Conservation (phyloP, 768 basidiomycete species). For the Pulveroboletus frians region DNA sequence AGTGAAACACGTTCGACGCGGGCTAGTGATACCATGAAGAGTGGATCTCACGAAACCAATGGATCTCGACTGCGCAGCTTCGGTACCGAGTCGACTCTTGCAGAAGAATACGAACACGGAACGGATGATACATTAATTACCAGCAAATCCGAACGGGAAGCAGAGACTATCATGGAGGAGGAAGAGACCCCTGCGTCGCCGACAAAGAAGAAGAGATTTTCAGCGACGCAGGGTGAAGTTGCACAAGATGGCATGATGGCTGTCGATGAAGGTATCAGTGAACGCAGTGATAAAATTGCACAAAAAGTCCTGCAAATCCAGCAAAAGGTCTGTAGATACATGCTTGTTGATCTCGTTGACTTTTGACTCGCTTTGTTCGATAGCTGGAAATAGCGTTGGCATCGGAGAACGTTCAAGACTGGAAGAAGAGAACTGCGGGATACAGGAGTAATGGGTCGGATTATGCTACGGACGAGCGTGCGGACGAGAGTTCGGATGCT, state of each 20-base stretch:
- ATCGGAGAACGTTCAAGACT: constrained; percentile 42
- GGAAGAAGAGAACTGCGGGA: constrained; percentile 28
- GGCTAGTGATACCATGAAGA: constrained; percentile 54
- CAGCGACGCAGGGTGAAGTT: constrained; percentile 57
- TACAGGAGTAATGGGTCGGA: constrained; percentile 22
- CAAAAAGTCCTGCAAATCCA: constrained; percentile 87
- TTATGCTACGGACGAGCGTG: constrained; percentile 44
- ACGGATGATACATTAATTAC: constrained; percentile 35
- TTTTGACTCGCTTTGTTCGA: constrained; percentile 6
- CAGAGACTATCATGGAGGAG: constrained; percentile 55
- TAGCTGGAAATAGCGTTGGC: constrained; percentile 75
- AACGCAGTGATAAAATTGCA: constrained; percentile 82
- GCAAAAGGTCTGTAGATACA: constrained; percentile 62
- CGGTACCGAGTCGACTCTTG: constrained; percentile 75
- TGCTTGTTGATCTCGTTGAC: not conserved
- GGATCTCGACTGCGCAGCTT: constrained; percentile 57
- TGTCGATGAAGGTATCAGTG: constrained; percentile 81
- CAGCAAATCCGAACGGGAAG: constrained; percentile 39
- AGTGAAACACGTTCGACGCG: constrained; percentile 51
- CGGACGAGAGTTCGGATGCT: constrained; percentile 50
- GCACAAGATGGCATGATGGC: constrained; percentile 77
- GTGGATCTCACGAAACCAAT: constrained; percentile 21
- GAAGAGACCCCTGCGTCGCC: constrained; percentile 41
- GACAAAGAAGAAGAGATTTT: constrained; percentile 72
- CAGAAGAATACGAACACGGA: constrained; percentile 55